phyloP scores from a whole-genome alignment of 129 eudicot species.

The Flaveria brownii region DNA sequence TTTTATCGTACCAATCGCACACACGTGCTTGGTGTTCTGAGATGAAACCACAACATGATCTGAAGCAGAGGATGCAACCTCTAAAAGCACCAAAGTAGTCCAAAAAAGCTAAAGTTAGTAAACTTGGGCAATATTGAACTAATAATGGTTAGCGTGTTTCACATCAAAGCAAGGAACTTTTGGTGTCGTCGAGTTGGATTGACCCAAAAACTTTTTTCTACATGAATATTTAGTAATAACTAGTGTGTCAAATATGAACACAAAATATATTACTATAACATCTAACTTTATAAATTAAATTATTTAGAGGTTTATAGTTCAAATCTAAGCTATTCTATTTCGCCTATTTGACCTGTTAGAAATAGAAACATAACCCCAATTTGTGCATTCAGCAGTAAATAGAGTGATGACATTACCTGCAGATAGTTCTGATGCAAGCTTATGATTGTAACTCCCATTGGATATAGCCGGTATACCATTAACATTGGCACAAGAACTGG shows the following conservation, averaged over 20 bases:
- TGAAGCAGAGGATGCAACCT: conserved; percentile 41
- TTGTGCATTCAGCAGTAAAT: not conserved
- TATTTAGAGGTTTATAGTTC: not conserved
- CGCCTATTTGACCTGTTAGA: not conserved
- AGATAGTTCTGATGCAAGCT: conserved; percentile 30
- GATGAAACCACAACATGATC: conserved; percentile 47
- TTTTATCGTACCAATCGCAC: conserved; percentile 46
- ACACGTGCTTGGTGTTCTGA: conserved; percentile 33
- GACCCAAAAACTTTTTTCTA: not conserved
- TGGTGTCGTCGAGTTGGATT: not conserved
- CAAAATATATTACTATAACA: not conserved
- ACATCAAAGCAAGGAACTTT: not conserved
- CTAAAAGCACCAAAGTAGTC: conserved; percentile 23
- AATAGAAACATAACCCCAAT: not conserved
- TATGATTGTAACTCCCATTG: conserved; percentile 37
- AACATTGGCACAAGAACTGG: conserved; percentile 39
- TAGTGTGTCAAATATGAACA: not conserved
- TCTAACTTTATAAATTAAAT: not conserved
- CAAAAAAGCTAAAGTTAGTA: not conserved
- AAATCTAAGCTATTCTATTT: not conserved
- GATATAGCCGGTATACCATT: conserved; percentile 37
- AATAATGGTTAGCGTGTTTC: not conserved
- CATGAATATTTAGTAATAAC: not conserved
- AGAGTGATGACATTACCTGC: conserved; percentile 24
- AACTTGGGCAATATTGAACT: not conserved